Conservation (phyloP, 306 rosid species). For the Corylus heterophylla region DNA sequence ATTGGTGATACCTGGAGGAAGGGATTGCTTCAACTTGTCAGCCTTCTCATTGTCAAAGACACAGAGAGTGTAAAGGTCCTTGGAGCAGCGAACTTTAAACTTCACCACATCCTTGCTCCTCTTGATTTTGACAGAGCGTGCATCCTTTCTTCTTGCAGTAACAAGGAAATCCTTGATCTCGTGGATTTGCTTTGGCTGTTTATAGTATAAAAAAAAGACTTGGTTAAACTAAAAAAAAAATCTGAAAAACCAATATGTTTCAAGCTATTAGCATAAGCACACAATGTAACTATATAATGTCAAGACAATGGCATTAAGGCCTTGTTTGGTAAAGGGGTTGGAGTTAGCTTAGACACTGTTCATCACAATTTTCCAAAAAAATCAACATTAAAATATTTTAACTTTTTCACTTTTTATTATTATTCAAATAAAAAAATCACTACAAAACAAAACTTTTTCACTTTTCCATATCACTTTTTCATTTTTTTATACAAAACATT, state of each 20-base stretch:
- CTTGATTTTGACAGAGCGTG: slow-evolving; percentile 79
- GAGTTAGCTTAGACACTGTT: too few relatives aligned
- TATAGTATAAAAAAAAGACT: background rate
- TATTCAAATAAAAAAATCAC: too few relatives aligned
- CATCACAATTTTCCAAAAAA: too few relatives aligned
- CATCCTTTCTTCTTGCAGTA: slow-evolving; percentile 88
- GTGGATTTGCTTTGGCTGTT: slow-evolving; percentile 85
- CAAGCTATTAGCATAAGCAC: background rate
- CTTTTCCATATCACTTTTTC: too few relatives aligned
- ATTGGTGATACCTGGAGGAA: slow-evolving; percentile 66
- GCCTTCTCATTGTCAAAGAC: slow-evolving; percentile 83
- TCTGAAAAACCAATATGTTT: background rate
- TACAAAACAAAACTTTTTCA: too few relatives aligned
- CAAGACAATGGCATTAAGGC: background rate
- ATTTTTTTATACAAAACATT: too few relatives aligned
- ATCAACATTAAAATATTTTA: too few relatives aligned
- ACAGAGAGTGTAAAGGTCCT: slow-evolving; percentile 88
- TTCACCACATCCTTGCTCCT: slow-evolving; percentile 78
- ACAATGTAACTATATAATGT: background rate
- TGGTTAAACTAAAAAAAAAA: background rate
- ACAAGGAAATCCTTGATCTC: slow-evolving; percentile 95
- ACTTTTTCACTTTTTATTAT: too few relatives aligned
- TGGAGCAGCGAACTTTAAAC: slow-evolving; percentile 90
- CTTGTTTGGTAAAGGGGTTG: too few relatives aligned
- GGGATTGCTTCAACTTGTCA: slow-evolving; percentile 88